Base-by-base conservation (phyloP, 768 basidiomycete species). In the Amanita pseudoporphyria region DNA sequence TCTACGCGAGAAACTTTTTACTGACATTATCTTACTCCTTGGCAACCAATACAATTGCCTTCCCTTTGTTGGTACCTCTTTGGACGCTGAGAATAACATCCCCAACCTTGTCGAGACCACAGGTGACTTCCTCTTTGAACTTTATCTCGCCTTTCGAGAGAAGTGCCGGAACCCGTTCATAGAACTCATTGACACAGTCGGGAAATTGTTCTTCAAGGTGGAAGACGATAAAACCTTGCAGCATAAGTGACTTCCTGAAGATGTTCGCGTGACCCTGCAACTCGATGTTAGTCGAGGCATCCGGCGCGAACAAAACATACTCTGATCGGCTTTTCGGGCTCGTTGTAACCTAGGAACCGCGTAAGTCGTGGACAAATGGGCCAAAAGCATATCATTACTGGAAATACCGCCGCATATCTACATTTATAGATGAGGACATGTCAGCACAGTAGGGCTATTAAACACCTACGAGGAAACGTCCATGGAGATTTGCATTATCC, bases 171-270 rank as follows among this genome's bases (percentile, higher is more conserved):
- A 76, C 54, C 19, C 62, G 58, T 31, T 52, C 54, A 50, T 70
- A 64, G 59, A 77, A 77, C 13, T 59, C 61, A 0, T 60, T 19
- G 7, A 44, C 14, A 14, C 28, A 26, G 9, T 44, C 58, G 22
- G 54, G 28, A 52, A 63, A 67, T 54, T 71, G 65, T 0, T 57
- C 53, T n/a, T 58, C 51, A 5, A 63, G 48, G 53, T 60, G 59
- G 3, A 48, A 48, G 9, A 66, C 56, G 18, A 74, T 62, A 57
- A 79, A 74, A 0, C 77, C 77, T n/a, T 62, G 53, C 9, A 78
- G 58, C 10, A 62, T 68, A 31, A 76, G 62, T 18, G 68, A 67
- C 55, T 72, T 72, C 3, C 54, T 45, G 37, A 77, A 59, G 36
- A 76, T 57, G n/a, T 61, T 46, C n/a, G 63, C 38, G 35, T 68